Evolutionary conservation across 768 basidiomycete genomes (phyloP).

Genomic region (Rickenella mellea): DNA sequence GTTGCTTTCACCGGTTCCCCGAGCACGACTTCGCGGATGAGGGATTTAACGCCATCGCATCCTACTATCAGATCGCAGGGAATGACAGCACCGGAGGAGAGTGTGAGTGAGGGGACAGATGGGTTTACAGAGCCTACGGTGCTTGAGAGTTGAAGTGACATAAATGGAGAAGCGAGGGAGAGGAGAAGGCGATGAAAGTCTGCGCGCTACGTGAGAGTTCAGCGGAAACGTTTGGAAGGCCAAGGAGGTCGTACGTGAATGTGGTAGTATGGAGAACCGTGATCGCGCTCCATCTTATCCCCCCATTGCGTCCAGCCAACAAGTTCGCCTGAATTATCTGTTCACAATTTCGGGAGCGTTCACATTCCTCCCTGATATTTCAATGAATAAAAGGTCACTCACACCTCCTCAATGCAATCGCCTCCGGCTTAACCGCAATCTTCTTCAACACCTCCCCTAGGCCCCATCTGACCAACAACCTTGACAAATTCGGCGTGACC

Average conservation of each 20-base stretch:
- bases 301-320: slow-evolving; percentile 28
- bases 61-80: slow-evolving; percentile 36
- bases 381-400: neutral
- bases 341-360: no score
- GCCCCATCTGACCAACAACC: slow-evolving; percentile 14
- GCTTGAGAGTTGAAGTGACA: slow-evolving; percentile 25
- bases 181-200: slow-evolving; percentile 34
- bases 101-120: slow-evolving; percentile 20
- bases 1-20: slow-evolving; percentile 10
- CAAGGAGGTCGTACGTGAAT: no score
- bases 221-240: no score
- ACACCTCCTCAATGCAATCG: slow-evolving; percentile 14
- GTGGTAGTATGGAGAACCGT: slow-evolving; percentile 24
- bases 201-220: slow-evolving; percentile 24
- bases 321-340: slow-evolving; percentile 24
- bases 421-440: slow-evolving; percentile 12
- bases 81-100: slow-evolving; percentile 34
- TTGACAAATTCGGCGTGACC: slow-evolving; percentile 15
- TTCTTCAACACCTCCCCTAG: slow-evolving; percentile 10
- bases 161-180: slow-evolving; percentile 25
- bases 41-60: slow-evolving; percentile 34
- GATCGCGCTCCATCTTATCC: slow-evolving; percentile 18
- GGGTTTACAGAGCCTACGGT: slow-evolving; percentile 27
- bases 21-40: slow-evolving; percentile 12
- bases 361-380: neutral